A percentile compares a stretch with the other conserved stretches of the same genome.
These are phyloP conservation scores for Umbelopsis sp. DNA, from an alignment of 192 early-diverging fungal genomes.

Conservation along the genomic window DNA sequence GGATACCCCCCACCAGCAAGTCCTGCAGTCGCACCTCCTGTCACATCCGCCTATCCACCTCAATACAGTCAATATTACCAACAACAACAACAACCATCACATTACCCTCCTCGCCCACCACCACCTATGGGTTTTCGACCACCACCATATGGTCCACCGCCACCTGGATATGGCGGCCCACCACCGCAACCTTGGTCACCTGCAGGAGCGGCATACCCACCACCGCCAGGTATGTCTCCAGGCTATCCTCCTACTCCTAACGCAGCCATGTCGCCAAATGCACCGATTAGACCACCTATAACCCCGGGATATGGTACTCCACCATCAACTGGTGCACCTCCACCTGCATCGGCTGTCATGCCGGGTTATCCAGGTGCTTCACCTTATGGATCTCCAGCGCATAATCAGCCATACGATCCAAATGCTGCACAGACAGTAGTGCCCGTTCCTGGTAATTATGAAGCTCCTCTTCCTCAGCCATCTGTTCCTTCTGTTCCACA, in stretches of 20 bases:
- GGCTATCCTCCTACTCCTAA: conserved; percentile 27
- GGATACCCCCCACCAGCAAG: conserved; percentile 20
- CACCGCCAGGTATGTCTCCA: conserved; percentile 7
- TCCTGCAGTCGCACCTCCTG: conserved; percentile 12
- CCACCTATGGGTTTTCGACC: conserved; percentile 25
- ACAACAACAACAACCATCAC: conserved; percentile 29
- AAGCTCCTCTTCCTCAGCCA: not conserved
- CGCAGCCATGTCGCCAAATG: conserved; percentile 20
- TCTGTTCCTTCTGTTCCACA: conserved; percentile 22
- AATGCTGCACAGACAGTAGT: conserved; percentile 17
- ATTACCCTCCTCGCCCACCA: conserved; percentile 37
- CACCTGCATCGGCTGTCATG: conserved; percentile 25
- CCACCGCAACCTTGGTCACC: too few relatives aligned
- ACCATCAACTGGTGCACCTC: conserved; percentile 22
- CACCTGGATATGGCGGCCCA: too few relatives aligned
- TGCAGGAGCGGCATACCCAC: too few relatives aligned
- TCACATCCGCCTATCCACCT: conserved; percentile 39
- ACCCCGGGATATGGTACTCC: conserved; percentile 14
- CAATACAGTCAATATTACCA: conserved; percentile 62
- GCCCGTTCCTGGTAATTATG: conserved; percentile 31
- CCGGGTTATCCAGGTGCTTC: conserved; percentile 18
- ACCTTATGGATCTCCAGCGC: conserved; percentile 8
- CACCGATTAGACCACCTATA: conserved; percentile 33
- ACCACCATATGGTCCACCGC: conserved; percentile 26
- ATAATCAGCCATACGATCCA: conserved; percentile 15